Base-by-base conservation (phyloP, 495 filamentous ascomycete genomes). In the Pseudoneurospora amorphoporcata region DNA sequence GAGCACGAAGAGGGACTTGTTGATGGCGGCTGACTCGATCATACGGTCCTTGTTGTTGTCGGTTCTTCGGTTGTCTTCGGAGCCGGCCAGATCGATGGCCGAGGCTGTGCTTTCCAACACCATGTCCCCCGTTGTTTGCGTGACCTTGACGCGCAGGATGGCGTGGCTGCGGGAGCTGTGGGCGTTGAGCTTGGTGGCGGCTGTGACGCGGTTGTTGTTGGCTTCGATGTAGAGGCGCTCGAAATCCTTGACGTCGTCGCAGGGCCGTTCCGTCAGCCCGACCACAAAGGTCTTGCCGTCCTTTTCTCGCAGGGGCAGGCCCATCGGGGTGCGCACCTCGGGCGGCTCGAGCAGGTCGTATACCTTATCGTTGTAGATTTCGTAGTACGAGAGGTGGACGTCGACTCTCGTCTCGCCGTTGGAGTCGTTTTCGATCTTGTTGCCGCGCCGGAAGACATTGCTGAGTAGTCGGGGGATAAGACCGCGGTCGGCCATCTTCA, bases 291-390 rank as follows among this genome's bases (percentile, higher is more conserved):
- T 97, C 82, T 96, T 98, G 69, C 94, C 93, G 75, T 93, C 91
- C 72, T 90, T 89, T 74, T 98, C 84, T n/a, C 95, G 88, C 2
- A 99, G 87, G 4, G 93, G 92, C 42, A 99, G 83, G 0, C 95
- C 95, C 0, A 94, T 88, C 3, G 91, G 81, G 0, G 94, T 95
- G 16, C 95, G 90, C 82, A 94, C 97, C 77, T 98, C 94, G 3
- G 93, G 92, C 1, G 94, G 82, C 79, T 97, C 92, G 72, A 99
- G 95, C 38, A 99, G 83, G 79, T 99, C 95, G 76, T 90, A 97
- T 7, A 99, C 94, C 80, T 93, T 94, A 81, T 95, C 92, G 79
- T 98, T 98, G 83, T 99, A 99, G 70, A 99, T 98, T 77, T 99
- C 95, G 82, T 97, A 99, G 82, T 99, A 99, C 45, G 92, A 95